phyloP scores from a whole-genome alignment of 768 basidiomycete species.

The Pholiota molesta region DNA sequence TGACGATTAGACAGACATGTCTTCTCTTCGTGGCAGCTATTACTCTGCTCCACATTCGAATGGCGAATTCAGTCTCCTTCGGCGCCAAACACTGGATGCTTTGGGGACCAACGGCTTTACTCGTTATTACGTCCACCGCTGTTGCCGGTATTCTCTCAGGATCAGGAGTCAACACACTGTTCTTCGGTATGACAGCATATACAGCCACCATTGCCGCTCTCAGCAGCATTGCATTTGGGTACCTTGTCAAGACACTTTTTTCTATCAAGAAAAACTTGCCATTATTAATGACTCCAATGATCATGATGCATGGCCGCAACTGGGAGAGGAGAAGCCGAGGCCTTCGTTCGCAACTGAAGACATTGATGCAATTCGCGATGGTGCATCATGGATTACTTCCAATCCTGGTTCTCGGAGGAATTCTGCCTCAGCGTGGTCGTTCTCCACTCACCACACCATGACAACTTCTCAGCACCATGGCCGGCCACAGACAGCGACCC shows the following conservation, averaged over 20 bases:
- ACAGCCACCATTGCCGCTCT: conserved; percentile 52
- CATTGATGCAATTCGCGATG: conserved; percentile 71
- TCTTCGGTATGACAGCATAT: conserved; percentile 64
- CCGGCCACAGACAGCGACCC: conserved; percentile 38
- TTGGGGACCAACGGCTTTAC: conserved; percentile 64
- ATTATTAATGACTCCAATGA: conserved; percentile 53
- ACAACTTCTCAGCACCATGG: conserved; percentile 40
- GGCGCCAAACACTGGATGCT: conserved; percentile 75
- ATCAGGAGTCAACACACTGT: conserved; percentile 55
- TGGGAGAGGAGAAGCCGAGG: conserved; percentile 53
- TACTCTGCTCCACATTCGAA: conserved; percentile 70
- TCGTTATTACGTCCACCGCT: conserved; percentile 58
- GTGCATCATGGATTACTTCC: conserved; percentile 83
- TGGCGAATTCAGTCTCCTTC: conserved; percentile 71
- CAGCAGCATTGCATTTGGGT: conserved; percentile 57
- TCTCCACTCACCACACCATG: conserved; percentile 64
- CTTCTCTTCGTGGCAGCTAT: conserved; percentile 62
- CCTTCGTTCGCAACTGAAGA: conserved; percentile 74
- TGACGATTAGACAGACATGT: conserved; percentile 70
- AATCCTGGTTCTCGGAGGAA: conserved; percentile 56
- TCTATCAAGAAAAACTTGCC: conserved; percentile 66
- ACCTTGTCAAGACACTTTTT: conserved; percentile 63
- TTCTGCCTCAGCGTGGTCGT: conserved; percentile 72
- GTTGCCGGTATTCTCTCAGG: conserved; percentile 61
- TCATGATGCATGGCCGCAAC: conserved; percentile 63